A percentile compares a stretch with the other conserved stretches of the same genome.
Conservation (phyloP, 495 filamentous ascomycete genomes). For the Margaritispora aquatica region DNA sequence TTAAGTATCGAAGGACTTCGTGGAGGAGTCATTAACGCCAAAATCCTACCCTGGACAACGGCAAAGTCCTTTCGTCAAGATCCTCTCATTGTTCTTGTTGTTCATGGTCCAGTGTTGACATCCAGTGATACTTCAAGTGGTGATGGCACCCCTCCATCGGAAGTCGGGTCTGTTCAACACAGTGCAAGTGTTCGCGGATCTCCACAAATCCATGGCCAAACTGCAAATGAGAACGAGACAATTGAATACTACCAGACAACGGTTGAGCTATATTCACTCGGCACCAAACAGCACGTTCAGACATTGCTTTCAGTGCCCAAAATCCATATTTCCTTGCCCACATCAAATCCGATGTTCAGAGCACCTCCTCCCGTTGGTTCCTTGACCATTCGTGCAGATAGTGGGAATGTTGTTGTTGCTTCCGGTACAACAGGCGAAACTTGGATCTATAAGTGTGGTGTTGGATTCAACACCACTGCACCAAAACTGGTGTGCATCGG, state of each 20-base stretch:
- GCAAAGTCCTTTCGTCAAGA: constrained; percentile 26
- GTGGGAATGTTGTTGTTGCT: constrained; percentile 60
- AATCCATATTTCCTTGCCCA: constrained; percentile 37
- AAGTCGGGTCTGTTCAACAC: constrained; percentile 15
- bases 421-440: constrained; percentile 83
- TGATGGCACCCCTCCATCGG: constrained; percentile 11
- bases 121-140: constrained; percentile 20
- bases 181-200: constrained; percentile 21
- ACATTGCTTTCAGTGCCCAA: constrained; percentile 57
- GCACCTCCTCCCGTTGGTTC: constrained; percentile 62
- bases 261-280: constrained; percentile 78
- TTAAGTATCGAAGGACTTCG: constrained; percentile 67
- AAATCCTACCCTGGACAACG: constrained; percentile 59
- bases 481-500: constrained; percentile 60
- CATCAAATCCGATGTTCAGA: constrained; percentile 47
- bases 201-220: constrained; percentile 3
- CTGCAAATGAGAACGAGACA: constrained; percentile 8
- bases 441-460: constrained; percentile 58
- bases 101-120: constrained; percentile 63
- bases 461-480: constrained; percentile 25
- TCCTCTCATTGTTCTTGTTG: constrained; percentile 66
- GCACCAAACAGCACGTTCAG: constrained; percentile 56
- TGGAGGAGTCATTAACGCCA: constrained; percentile 76
- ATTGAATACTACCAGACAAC: constrained; percentile 63
- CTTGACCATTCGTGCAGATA: constrained; percentile 61